A percentile compares a stretch with the other conserved stretches of the same genome.
phyloP scores from a whole-genome alignment of 805 yeast genomes.

The Ogataea kodamae region DNA sequence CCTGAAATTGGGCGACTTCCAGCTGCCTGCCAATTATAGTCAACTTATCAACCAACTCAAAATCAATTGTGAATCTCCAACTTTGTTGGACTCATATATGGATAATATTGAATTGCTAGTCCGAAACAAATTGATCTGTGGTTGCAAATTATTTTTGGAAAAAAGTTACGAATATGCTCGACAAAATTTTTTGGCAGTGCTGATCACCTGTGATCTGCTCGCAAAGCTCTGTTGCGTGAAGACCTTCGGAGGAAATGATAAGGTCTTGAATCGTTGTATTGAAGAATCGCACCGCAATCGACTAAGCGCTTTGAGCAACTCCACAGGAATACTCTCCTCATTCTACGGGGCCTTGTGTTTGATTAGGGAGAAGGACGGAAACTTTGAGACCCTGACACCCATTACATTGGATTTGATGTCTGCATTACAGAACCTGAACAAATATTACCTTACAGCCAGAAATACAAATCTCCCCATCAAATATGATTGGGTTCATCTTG shows the following conservation, averaged over 20 bases:
- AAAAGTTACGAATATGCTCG: slow-evolving; percentile 7
- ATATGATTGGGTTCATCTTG: slow-evolving; percentile 16
- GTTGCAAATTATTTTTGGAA: slow-evolving; percentile 7
- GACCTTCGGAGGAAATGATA: slow-evolving; percentile 14
- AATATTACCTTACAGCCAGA: slow-evolving; percentile 12
- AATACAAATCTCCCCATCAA: slow-evolving; percentile 8
- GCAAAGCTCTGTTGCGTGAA: slow-evolving; percentile 13
- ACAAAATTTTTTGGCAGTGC: slow-evolving; percentile 2
- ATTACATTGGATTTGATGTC: slow-evolving; percentile 10
- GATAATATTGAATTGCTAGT: slow-evolving; percentile 14
- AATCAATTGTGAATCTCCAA: slow-evolving; percentile 2
- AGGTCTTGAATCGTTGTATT: slow-evolving; percentile 6
- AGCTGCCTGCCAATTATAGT: slow-evolving; percentile 10
- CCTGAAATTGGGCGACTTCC: slow-evolving; percentile 4
- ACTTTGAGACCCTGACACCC: slow-evolving; percentile 1
- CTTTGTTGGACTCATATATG: slow-evolving; percentile 7
- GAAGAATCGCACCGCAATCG: slow-evolving; percentile 4
- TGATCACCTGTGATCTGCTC: slow-evolving; percentile 11
- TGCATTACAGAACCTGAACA: slow-evolving; percentile 10
- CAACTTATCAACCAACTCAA: slow-evolving; percentile 8
- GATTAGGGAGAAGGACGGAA: slow-evolving; percentile 5
- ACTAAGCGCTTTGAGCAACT: slow-evolving; percentile 7
- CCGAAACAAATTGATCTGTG: slow-evolving; percentile 7
- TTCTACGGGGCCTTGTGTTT: slow-evolving; percentile 9
- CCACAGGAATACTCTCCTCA: slow-evolving; percentile 10